A percentile compares a stretch with the other conserved stretches of the same genome.
Conservation (phyloP, 164 flowering plant species). For the Pachysandra terminalis region DNA sequence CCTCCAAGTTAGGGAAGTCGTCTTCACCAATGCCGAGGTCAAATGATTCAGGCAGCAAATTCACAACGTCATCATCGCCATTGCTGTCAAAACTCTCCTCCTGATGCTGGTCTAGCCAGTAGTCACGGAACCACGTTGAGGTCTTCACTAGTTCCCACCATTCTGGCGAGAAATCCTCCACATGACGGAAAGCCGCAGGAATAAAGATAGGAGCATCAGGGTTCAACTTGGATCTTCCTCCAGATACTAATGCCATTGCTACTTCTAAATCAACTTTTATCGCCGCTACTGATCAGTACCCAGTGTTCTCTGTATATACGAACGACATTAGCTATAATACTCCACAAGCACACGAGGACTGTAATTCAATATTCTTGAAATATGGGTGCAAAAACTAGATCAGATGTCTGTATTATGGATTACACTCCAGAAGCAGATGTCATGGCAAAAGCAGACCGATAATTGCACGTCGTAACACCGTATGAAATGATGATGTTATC, state of each 20-base stretch:
- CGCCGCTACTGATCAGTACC: neutral
- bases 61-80: constrained; percentile 26
- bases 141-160: constrained; percentile 87
- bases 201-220: constrained; percentile 83
- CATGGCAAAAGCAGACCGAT: no score
- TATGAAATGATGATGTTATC: no score
- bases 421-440: no score
- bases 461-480: no score
- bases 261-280: neutral
- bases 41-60: constrained; percentile 66
- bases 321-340: no score
- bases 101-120: constrained; percentile 71
- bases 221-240: constrained; percentile 61
- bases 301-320: no score
- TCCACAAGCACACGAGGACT: no score
- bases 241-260: constrained; percentile 61
- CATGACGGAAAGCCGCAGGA: constrained; percentile 70
- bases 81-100: constrained; percentile 32
- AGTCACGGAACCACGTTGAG: constrained; percentile 71
- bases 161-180: constrained; percentile 93
- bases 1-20: constrained; percentile 40
- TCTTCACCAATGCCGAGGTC: constrained; percentile 57
- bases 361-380: no score
- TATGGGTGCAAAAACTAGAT: no score
- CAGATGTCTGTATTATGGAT: no score